These are phyloP conservation scores for Verticillium nonalfalfae DNA, from an alignment of 2,329 filamentous ascomycete genomes.

Conservation along the genomic window DNA sequence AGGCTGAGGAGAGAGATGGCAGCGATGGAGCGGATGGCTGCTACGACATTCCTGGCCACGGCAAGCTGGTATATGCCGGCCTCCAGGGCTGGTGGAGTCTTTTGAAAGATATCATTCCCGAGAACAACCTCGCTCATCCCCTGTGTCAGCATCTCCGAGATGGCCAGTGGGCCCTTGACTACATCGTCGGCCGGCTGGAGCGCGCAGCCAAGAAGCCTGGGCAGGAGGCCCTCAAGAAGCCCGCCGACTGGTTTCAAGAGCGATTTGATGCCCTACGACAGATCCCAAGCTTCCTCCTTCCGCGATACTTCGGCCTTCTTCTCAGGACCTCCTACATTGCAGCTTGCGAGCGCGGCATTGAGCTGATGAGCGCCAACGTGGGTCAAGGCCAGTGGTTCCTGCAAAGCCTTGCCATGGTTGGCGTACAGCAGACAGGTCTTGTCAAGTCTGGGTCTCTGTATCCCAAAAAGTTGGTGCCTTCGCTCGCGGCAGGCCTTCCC, in stretches of 20 bases:
- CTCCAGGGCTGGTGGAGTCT: conserved; percentile 99
- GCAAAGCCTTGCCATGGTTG: conserved; percentile 84
- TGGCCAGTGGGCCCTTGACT: conserved; percentile 89
- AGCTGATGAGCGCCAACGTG: conserved; percentile 72
- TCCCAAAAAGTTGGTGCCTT: conserved; percentile 77
- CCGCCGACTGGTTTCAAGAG: conserved; percentile 72
- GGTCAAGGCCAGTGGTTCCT: conserved; percentile 81
- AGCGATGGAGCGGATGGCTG: conserved; percentile 78
- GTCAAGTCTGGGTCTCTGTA: conserved; percentile 89
- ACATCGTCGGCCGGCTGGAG: conserved; percentile 72
- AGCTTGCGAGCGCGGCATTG: conserved; percentile 70
- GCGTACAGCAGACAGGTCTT: conserved; percentile 81
- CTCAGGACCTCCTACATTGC: conserved; percentile 83
- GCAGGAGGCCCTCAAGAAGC: conserved; percentile 56
- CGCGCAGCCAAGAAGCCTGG: conserved; percentile 58
- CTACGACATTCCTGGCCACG: conserved; percentile 79
- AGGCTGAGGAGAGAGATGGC: conserved; percentile 76
- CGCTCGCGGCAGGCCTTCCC: conserved; percentile 83
- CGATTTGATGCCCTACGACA: conserved; percentile 80
- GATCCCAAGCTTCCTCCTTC: conserved; percentile 83
- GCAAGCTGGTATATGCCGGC: conserved; percentile 85
- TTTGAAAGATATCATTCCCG: conserved; percentile 72
- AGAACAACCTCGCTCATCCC: conserved; percentile 89
- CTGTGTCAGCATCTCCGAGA: conserved; percentile 88
- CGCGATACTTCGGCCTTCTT: conserved; percentile 87